Conservation (phyloP, 2,329 filamentous ascomycete genomes). For the Ilyonectria mors-panacis region DNA sequence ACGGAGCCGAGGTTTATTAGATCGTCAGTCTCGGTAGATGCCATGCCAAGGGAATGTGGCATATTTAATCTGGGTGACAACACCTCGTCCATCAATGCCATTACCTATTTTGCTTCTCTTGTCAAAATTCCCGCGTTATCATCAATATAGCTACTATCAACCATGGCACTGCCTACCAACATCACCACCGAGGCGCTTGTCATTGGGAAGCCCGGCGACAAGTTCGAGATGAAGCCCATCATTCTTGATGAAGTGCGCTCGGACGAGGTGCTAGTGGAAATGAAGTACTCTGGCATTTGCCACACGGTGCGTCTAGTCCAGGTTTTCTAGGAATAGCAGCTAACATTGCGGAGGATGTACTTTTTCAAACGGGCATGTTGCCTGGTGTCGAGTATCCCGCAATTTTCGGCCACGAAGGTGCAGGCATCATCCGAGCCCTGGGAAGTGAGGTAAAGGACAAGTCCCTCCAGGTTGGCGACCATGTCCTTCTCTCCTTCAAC, state of each 20-base stretch:
- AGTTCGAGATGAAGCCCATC: conserved; percentile 22
- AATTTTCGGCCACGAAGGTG: conserved; percentile 31
- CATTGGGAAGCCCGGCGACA: conserved; percentile 20
- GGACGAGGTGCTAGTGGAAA: conserved; percentile 31
- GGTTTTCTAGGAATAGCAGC: not conserved
- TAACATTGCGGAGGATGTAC: conserved; percentile 14
- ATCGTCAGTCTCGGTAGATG: not conserved
- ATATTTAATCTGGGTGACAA: not conserved
- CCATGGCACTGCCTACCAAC: conserved; percentile 2
- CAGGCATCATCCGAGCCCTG: conserved; percentile 22
- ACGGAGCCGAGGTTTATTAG: not conserved
- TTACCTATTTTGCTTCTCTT: not conserved
- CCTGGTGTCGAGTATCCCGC: conserved; percentile 29
- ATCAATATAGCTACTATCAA: not conserved
- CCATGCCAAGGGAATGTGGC: not conserved
- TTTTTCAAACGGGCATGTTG: conserved; percentile 26
- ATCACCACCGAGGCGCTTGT: conserved; percentile 29
- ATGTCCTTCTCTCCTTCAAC: conserved; percentile 33
- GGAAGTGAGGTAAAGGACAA: conserved; percentile 19
- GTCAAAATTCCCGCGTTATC: not conserved
- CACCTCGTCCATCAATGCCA: not conserved
- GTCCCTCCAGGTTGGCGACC: conserved; percentile 24
- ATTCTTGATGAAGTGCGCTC: conserved; percentile 28
- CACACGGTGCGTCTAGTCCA: conserved; percentile 10
- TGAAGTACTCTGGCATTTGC: conserved; percentile 34